A percentile compares a stretch with the other conserved stretches of the same genome.
Evolutionary conservation across 148 eudicot species (phyloP).

Genomic region (Beta vulgaris): DNA sequence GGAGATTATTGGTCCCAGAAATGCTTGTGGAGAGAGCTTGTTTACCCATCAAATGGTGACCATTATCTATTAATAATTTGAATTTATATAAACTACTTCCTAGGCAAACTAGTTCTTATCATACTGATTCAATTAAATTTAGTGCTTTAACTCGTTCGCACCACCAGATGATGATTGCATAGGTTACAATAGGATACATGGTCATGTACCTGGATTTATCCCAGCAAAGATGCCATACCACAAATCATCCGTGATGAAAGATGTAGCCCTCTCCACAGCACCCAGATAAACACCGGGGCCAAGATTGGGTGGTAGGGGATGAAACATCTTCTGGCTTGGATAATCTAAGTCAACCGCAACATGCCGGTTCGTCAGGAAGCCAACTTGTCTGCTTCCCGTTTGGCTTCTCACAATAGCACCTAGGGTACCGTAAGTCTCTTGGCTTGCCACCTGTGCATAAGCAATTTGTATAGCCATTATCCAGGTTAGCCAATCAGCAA

Average conservation of each 20-base stretch:
- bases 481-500: neutral
- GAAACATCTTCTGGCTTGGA: slow-evolving; percentile 97
- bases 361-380: slow-evolving; percentile 93
- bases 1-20: too few relatives aligned
- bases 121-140: too few relatives aligned
- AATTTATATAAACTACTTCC: too few relatives aligned
- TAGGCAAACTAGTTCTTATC: too few relatives aligned
- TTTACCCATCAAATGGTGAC: too few relatives aligned
- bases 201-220: slow-evolving; percentile 75
- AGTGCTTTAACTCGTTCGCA: neutral
- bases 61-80: neutral
- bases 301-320: slow-evolving; percentile 95
- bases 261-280: slow-evolving; percentile 96
- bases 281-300: slow-evolving; percentile 98
- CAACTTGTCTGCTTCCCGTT: slow-evolving; percentile 88
- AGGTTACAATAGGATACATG: neutral
- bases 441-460: slow-evolving; percentile 74
- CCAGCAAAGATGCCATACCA: slow-evolving; percentile 99
- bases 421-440: slow-evolving; percentile 93
- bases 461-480: slow-evolving; percentile 4
- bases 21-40: too few relatives aligned
- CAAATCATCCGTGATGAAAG: slow-evolving; percentile 89
- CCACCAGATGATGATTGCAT: neutral
- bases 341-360: slow-evolving; percentile 94
- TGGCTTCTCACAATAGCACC: slow-evolving; percentile 97